These are phyloP conservation scores for Hypoxylon rubiginosum DNA, from an alignment of 2,329 filamentous ascomycete genomes.

Conservation along the genomic window DNA sequence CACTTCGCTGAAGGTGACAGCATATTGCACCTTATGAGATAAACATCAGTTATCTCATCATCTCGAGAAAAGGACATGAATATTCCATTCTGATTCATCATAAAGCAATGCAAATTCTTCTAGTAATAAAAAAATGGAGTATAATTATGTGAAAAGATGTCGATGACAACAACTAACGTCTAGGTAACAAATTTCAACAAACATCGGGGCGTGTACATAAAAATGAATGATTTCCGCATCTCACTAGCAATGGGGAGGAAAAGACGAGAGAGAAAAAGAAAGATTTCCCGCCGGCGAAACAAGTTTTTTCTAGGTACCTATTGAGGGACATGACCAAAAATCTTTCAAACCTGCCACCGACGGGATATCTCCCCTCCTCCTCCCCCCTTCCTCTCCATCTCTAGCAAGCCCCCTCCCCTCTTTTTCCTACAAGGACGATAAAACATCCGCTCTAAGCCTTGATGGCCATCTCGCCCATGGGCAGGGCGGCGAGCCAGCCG, in stretches of 20 bases:
- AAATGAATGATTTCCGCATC: constrained; percentile 26
- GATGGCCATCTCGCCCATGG: constrained; percentile 51
- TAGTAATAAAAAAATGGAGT: constrained; percentile 4
- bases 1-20: too few relatives aligned
- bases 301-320: background rate
- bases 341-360: background rate
- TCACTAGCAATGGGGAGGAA: background rate
- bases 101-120: background rate
- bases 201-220: constrained; percentile 25
- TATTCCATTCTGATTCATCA: background rate
- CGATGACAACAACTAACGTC: constrained; percentile 37
- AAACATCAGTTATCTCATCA: background rate
- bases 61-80: background rate
- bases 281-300: constrained; percentile 1
- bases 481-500: constrained; percentile 56
- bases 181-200: constrained; percentile 25
- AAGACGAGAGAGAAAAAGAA: constrained; percentile 3
- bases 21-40: too few relatives aligned
- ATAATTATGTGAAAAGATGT: constrained; percentile 34
- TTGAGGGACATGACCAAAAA: constrained; percentile 2
- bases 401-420: constrained; percentile 13
- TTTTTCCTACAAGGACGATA: background rate
- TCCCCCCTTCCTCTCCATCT: background rate
- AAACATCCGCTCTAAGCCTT: constrained; percentile 46
- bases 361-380: background rate